phyloP scores from a whole-genome alignment of 1,284 basidiomycete species.

The Taiwanofungus camphoratus region DNA sequence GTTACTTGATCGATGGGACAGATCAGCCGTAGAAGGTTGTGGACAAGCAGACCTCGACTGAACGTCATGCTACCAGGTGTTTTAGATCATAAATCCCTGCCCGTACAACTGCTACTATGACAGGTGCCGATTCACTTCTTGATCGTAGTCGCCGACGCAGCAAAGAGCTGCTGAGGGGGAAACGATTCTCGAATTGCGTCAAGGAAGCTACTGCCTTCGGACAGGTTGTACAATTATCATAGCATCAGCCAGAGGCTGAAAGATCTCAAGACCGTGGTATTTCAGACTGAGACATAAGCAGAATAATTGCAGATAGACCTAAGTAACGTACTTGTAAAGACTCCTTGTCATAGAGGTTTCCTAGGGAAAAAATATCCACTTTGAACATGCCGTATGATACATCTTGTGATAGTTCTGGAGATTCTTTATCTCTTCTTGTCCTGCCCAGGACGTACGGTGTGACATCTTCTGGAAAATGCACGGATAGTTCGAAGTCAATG shows the following conservation, averaged over 20 bases:
- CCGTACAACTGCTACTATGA: conserved; percentile 12
- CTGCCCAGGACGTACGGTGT: conserved; percentile 9
- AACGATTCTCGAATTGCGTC: not conserved
- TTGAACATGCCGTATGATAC: conserved; percentile 26
- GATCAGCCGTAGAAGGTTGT: too few species aligned
- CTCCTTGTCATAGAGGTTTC: conserved; percentile 16
- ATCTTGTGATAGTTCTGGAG: conserved; percentile 23
- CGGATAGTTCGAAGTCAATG: conserved; percentile 23
- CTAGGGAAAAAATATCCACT: conserved; percentile 25
- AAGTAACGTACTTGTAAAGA: conserved; percentile 7
- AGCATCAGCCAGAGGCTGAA: conserved; percentile 14
- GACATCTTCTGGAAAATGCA: conserved; percentile 7
- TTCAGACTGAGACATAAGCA: not conserved
- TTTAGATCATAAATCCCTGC: conserved; percentile 12
- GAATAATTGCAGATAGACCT: too few species aligned
- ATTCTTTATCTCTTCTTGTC: conserved; percentile 19
- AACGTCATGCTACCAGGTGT: too few species aligned
- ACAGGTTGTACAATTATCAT: conserved; percentile 21
- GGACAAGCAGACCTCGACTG: too few species aligned
- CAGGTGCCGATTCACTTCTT: conserved; percentile 6
- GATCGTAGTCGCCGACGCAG: conserved; percentile 11
- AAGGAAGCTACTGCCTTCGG: conserved; percentile 15
- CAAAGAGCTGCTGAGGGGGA: not conserved
- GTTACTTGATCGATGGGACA: too few species aligned
- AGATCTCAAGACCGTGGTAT: conserved; percentile 16